A percentile compares a stretch with the other conserved stretches of the same genome.
Conservation (phyloP, 768 basidiomycete species). For the Psilocybe cyanescens region DNA sequence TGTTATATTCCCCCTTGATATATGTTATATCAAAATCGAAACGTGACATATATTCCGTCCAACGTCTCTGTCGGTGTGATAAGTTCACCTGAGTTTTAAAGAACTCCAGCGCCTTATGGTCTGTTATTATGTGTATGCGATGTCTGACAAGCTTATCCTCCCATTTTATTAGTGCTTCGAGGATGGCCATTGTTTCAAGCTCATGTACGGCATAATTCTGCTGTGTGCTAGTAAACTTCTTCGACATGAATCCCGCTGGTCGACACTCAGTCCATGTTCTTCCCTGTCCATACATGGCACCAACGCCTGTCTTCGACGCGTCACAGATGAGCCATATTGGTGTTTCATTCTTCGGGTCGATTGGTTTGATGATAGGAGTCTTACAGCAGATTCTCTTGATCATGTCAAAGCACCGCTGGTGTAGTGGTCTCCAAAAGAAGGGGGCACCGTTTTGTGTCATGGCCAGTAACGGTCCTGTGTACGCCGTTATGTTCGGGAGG, state of each 20-base stretch:
- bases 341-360: conserved; percentile 20
- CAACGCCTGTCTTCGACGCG: conserved; percentile 31
- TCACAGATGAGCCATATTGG: conserved; percentile 35
- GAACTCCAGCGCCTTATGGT: conserved; percentile 35
- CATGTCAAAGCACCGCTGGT: conserved; percentile 36
- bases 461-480: conserved; percentile 32
- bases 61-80: conserved; percentile 9
- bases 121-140: conserved; percentile 32
- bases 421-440: conserved; percentile 27
- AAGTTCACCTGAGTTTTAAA: conserved; percentile 30
- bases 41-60: conserved; percentile 15
- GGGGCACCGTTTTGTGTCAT: conserved; percentile 29
- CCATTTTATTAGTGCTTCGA: conserved; percentile 37
- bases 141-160: conserved; percentile 31
- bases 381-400: conserved; percentile 29
- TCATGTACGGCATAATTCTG: conserved; percentile 24
- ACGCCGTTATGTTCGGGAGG: conserved; percentile 37
- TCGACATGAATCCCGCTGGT: conserved; percentile 37
- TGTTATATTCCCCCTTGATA: conserved; percentile 13
- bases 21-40: conserved; percentile 21
- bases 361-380: conserved; percentile 22
- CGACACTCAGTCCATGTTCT: conserved; percentile 31
- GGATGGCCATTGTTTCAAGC: conserved; percentile 39
- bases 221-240: conserved; percentile 35
- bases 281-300: conserved; percentile 34